Evolutionary conservation across 805 yeast species (phyloP), one percentile per base, ranked within the genome.

Genomic region (Huiozyma naganishii): DNA sequence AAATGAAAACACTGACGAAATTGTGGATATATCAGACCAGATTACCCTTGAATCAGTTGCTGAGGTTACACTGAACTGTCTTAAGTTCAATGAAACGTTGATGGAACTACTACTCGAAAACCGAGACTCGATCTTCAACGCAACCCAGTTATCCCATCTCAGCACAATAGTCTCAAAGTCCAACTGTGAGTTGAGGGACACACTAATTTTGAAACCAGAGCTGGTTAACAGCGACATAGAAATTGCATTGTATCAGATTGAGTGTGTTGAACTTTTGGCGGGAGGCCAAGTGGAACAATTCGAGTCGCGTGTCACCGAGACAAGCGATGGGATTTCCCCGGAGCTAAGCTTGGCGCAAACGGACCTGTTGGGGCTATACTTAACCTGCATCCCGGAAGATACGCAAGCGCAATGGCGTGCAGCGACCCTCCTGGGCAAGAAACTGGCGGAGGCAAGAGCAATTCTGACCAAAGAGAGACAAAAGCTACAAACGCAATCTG

Each of bases 21-120:
- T 36, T 12, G 51, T 57, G 49, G 62, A 58, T 39, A 52, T 57
- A 6, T 47, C 59, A 7, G 62, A 59, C 36, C 57, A 54, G 36
- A 45, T 60, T 12, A 58, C 62, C 1, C 28, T 44, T 2, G 52
- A 51, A 11, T 49, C 59, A 3, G 37, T 59, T 5, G 36, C 50
- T 9, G 64, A 61, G 12, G 49, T 58, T 1, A 28, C 58, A 8
- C 32, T 44, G 5, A 45, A 47, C 27, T 49, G 52, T 23, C 52
- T 48, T 33, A 55, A 53, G 29, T 57, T 49, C 39, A 42, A 51
- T 9, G 46, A 53, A 37, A 32, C 44, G 6, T 33, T 58, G 9
- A 29, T 57, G 38, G 63, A 58, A 44, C 23, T 50, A 1, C 36
- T 50, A 5, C 29, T 52, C 5, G 61, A 58, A 40, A 39, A 27